Base-by-base conservation (phyloP, 495 filamentous ascomycete genomes). In the Aspergillus saccharolyticus region DNA sequence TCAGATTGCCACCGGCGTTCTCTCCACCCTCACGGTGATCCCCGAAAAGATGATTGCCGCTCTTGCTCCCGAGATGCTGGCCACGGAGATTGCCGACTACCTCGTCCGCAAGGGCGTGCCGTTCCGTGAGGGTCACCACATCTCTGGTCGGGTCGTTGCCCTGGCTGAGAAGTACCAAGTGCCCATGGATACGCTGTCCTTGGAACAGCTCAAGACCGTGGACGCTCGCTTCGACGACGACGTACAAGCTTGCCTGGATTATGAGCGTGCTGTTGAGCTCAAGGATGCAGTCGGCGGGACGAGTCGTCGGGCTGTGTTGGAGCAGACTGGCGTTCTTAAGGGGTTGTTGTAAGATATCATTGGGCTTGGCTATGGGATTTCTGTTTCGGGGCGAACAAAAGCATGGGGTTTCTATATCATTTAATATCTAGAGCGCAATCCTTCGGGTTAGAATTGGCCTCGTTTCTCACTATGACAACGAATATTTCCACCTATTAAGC, bases 11-110 rank as follows among this genome's bases (percentile, higher is more conserved):
- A 90, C 87, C 44, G 89, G 92, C 53, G 84, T 87, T 3, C 74
- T 88, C 17, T 82, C 80, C 3, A 88, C 85, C 7, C 68, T 96
- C 22, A 80, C 75, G 16, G 80, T 87, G 65, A 76, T 82, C 61
- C 83, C 88, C 1, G 82, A 86, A 55, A 87, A 86, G 74, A 96
- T 96, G 92, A 71, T 72, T 57, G 86, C 83, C 20, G 85, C 92
- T 0, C 78, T 96, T 47, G 81, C 83, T 5, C 85, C 85, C 0
- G 84, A 86, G 64, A 90, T 90, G 86, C 81, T 89, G 18, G 86
- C 85, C 30, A 90, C 87, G 19, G 91, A 96, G 63, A 77, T 96
- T 43, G 93, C 92, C 19, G 92, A 96, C 67, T 96, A 95, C 71
- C 80, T 96, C 4, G 93, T 96, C 42, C 82, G 89, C 62, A 93